Base-by-base conservation (phyloP, 129 eudicot genomes). In the Logfia minima region DNA sequence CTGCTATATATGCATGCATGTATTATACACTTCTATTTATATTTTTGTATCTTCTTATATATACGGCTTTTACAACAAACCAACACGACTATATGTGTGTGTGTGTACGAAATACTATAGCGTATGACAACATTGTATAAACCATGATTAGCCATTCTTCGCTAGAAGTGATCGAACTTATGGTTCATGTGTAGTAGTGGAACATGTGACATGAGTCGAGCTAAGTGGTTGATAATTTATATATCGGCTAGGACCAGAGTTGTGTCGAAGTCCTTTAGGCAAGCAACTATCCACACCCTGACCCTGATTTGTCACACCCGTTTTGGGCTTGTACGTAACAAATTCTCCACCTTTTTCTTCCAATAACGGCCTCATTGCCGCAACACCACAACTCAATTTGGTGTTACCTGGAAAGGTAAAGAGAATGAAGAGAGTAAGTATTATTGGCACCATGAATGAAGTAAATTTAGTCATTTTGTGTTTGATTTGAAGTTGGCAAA, bases 221-320 rank as follows among this genome's bases (percentile, higher is more conserved):
- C 83, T 79, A 34, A 85, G 85, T 53, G 87, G 70, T 16, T 85
- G 84, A 74, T 79, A 70, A 65, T 90, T 90, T 61, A 72, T 87
- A 35, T 87, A 90, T 18, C 90, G 87, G 61, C 96, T 90, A 11
- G 96, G 92, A 21, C 86, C 96, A 66, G 96, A 90, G 18, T 45
- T 79, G 31, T 75, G 87, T 28, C 87, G 75, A 53, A 83, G 28
- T 18, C 96, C 96, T 80, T 90, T 90, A 41, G 96, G 96, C 87
- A 85, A 24, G 68, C 96, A 90, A 48, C 77, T 75, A 60, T 87
- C 68, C 13, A 85, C 56, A 9, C 68, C 83, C 22, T 67, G 79
- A 18, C 74, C 89, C 72, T 74, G 37, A 34, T 31, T 58, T 4
- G 39, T 66, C 10, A 37, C 84, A 22, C 51, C 23, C 17, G 34